These are phyloP conservation scores for Beauveria sp. DNA, from an alignment of 2,329 filamentous ascomycete genomes.

Conservation along the genomic window DNA sequence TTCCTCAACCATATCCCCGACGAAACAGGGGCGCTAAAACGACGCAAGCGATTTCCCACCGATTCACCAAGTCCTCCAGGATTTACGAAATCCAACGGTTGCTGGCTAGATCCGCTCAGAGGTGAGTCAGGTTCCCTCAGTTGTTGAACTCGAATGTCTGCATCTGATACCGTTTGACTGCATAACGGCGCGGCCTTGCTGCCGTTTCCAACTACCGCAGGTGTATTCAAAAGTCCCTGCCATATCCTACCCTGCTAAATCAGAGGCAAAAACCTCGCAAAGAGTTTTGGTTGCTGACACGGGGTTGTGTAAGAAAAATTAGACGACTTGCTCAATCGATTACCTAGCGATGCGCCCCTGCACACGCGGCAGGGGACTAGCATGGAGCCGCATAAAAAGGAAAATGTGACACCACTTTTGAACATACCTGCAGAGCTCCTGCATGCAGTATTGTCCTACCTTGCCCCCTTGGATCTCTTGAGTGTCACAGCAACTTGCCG, in stretches of 20 bases:
- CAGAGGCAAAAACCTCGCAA: neutral
- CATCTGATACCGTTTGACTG: neutral
- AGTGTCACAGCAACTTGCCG: slow-evolving; percentile 54
- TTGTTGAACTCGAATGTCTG: neutral
- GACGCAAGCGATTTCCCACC: neutral
- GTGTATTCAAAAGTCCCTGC: neutral
- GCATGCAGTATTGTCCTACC: slow-evolving; percentile 58
- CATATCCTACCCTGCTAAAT: neutral
- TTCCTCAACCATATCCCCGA: slow-evolving; percentile 22
- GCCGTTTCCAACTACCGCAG: neutral
- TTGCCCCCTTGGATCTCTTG: slow-evolving; percentile 58
- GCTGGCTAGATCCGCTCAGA: slow-evolving; percentile 10
- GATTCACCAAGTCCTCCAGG: slow-evolving; percentile 7
- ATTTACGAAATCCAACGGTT: slow-evolving; percentile 7
- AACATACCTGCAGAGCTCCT: slow-evolving; percentile 68
- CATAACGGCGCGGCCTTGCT: neutral
- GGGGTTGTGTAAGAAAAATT: neutral
- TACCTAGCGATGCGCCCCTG: slow-evolving; percentile 3
- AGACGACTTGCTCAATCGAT: slow-evolving; percentile 9
- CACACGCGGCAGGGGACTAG: neutral
- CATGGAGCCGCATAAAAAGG: slow-evolving; percentile 1
- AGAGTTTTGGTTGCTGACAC: slow-evolving; percentile 3
- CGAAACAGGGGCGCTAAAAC: slow-evolving; percentile 11
- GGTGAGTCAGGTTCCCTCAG: neutral
- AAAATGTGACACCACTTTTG: slow-evolving; percentile 30